Base-by-base conservation (phyloP, 495 filamentous ascomycete genomes). In the Pyrenula massariospora region DNA sequence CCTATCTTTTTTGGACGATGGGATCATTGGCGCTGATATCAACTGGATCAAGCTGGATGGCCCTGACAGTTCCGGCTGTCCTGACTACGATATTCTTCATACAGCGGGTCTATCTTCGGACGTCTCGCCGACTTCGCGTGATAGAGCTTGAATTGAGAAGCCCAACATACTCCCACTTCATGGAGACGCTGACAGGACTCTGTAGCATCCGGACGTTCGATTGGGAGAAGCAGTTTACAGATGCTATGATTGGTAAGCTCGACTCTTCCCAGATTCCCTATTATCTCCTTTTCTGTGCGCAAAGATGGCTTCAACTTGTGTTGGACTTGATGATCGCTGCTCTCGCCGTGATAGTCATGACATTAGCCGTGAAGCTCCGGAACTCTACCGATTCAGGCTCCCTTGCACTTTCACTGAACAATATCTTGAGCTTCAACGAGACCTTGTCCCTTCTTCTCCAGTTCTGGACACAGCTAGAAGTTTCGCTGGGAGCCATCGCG, bases 141-240 rank as follows among this genome's bases (percentile, higher is more conserved):
- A 62, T 86, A 1, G 81, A 84, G 54, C 73, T 81, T 3, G 76
- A 83, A 58, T 63, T 70, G 8, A 78, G 77, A 58, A 66, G 70
- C 5, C 86, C 86, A 0, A 77, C 92, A 0, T 91, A 87, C 62
- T 84, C 88, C 53, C 80, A 83, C 49, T 89, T 92, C 59, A 73
- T 79, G 0, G 82, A 84, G 11, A 76, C 79, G 0, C 70, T 89
- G 2, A 74, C 75, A 0, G 88, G 88, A 12, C 75, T 88, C 0
- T 65, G 79, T 24, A 89, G 83, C 12, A 87, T 93, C 56, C 81
- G 87, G 11, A 82, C 84, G 0, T 91, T 85, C 62, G 79, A 77
- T 53, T 87, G 86, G 72, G 63, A 72, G 0, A 66, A 79, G 36
- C 70, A 73, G 1, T 87, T 84, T 59, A 73, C 82, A 52, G 66